A percentile compares a stretch with the other conserved stretches of the same genome.
Conservation (phyloP, 257 asterid genomes). For the Solanum sejunctum region DNA sequence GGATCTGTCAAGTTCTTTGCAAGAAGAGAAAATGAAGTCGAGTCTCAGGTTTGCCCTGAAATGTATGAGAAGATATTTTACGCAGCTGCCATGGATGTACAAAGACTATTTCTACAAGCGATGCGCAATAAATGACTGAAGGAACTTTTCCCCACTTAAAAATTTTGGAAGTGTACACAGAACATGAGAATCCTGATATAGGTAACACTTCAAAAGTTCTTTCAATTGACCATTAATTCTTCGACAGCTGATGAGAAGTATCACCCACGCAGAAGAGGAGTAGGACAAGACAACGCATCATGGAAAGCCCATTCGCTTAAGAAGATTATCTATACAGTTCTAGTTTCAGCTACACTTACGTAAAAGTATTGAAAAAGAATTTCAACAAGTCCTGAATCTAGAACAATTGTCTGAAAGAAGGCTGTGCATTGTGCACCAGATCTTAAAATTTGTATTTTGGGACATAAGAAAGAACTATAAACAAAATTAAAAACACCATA, state of each 20-base stretch:
- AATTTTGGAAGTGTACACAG: background rate
- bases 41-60: slow-evolving; percentile 71
- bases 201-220: background rate
- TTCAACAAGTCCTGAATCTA: background rate
- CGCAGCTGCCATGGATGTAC: background rate
- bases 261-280: background rate
- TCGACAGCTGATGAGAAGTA: background rate
- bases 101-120: background rate
- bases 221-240: background rate
- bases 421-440: background rate
- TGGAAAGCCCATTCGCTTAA: background rate
- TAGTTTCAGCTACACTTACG: background rate
- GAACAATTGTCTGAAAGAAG: background rate
- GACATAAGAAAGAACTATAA: background rate
- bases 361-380: background rate
- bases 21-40: slow-evolving; percentile 64
- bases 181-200: background rate
- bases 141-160: background rate
- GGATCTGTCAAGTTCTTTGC: slow-evolving; percentile 71
- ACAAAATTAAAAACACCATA: background rate
- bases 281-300: background rate
- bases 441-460: background rate
- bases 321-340: background rate
- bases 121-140: background rate
- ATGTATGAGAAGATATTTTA: background rate